Conservation (phyloP, 805 yeast species). For the Ascoidea tarda region DNA sequence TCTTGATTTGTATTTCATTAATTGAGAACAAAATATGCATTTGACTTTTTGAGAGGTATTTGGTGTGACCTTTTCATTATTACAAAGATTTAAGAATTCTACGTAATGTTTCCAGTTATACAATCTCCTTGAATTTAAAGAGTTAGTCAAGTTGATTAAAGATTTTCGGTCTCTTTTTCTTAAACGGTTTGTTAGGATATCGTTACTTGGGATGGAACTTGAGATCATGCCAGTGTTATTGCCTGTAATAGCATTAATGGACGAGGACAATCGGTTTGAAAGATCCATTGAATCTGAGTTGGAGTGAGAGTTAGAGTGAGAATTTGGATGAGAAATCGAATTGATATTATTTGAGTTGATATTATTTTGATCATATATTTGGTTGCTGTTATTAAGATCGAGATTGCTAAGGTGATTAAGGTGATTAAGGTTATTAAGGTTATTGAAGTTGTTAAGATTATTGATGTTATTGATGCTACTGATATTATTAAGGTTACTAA, state of each 20-base stretch:
- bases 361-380: not conserved
- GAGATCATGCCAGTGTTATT: not conserved
- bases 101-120: not conserved
- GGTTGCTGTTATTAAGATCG: not conserved
- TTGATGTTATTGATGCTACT: not conserved
- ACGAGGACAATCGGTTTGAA: not conserved
- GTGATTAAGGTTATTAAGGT: no score
- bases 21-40: not conserved
- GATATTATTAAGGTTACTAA: not conserved
- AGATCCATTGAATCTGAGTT: not conserved
- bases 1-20: conserved; percentile 5
- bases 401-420: no score
- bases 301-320: not conserved
- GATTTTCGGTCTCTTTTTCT: no score
- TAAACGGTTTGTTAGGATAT: no score
- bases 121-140: not conserved
- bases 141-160: not conserved
- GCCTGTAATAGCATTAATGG: no score
- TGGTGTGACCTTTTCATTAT: not conserved
- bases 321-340: not conserved
- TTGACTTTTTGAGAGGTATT: not conserved
- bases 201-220: not conserved
- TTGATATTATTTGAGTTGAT: no score
- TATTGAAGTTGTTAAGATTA: not conserved
- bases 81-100: not conserved